Evolutionary conservation across 1,284 basidiomycete genomes (phyloP).

Genomic region (Rhodotorula sp.): DNA sequence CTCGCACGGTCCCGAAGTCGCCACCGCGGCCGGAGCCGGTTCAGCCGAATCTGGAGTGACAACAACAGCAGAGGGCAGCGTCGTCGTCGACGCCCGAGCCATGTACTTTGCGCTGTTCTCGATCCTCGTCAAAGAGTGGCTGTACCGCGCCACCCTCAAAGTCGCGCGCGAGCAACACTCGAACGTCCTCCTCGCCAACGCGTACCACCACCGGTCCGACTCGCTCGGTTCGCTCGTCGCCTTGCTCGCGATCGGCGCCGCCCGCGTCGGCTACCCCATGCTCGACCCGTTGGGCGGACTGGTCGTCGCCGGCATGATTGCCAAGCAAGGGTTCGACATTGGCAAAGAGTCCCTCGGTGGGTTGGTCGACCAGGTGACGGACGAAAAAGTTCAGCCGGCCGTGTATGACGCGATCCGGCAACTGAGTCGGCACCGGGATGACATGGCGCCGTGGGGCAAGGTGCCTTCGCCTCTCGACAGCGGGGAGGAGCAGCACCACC

Average conservation of each 20-base stretch:
- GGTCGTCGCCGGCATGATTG: slow-evolving; percentile 82
- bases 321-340: slow-evolving; percentile 75
- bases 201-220: slow-evolving; percentile 90
- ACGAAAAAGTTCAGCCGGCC: background rate
- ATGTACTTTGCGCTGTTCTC: slow-evolving; percentile 89
- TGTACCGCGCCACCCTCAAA: slow-evolving; percentile 71
- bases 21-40: background rate
- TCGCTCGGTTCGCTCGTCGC: slow-evolving; percentile 86
- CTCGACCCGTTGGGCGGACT: slow-evolving; percentile 92
- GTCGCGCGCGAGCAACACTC: slow-evolving; percentile 87
- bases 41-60: background rate
- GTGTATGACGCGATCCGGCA: slow-evolving; percentile 9
- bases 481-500: too few species aligned
- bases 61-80: slow-evolving; percentile 2
- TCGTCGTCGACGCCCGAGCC: slow-evolving; percentile 87
- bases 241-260: slow-evolving; percentile 81
- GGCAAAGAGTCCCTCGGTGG: slow-evolving; percentile 63
- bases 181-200: slow-evolving; percentile 86
- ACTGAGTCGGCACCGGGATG: background rate
- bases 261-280: slow-evolving; percentile 74
- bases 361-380: slow-evolving; percentile 18
- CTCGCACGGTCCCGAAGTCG: slow-evolving; percentile 39
- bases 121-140: slow-evolving; percentile 84
- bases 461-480: background rate
- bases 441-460: background rate